Percentiles rank a stretch among this genome's conserved stretches.
phyloP scores from a whole-genome alignment of 306 rosid genomes.

The Sindora glabra region DNA sequence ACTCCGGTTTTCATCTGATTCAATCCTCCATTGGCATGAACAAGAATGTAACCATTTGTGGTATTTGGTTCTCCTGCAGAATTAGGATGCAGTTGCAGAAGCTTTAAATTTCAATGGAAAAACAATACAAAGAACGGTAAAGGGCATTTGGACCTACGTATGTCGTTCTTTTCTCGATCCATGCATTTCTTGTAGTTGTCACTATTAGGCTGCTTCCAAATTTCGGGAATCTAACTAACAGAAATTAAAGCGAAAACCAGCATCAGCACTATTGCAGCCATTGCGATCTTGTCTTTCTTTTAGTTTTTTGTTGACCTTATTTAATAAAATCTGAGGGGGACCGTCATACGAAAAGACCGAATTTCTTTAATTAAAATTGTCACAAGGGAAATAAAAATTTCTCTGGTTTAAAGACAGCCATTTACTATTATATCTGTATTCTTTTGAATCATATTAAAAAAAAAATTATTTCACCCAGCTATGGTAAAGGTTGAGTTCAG shows the following conservation, averaged over 20 bases:
- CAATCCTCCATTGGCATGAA: constrained; percentile 62
- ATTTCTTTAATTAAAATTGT: no score
- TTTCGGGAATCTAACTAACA: constrained; percentile 43
- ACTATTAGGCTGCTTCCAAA: constrained; percentile 50
- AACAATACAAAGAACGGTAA: not conserved
- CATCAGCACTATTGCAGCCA: no score
- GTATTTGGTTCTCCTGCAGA: constrained; percentile 19
- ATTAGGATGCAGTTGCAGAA: constrained; percentile 6
- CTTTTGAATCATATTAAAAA: no score
- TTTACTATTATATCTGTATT: no score
- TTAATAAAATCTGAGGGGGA: no score
- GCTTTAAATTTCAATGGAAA: not conserved
- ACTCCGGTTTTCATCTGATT: constrained; percentile 81
- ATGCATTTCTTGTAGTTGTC: constrained; percentile 35
- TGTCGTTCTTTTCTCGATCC: constrained; percentile 7
- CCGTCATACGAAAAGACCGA: no score
- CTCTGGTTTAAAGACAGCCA: no score
- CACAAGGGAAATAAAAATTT: no score
- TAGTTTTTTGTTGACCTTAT: not conserved
- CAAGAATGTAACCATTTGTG: constrained; percentile 53
- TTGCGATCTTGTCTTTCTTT: no score
- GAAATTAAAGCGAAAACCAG: constrained; percentile 21
- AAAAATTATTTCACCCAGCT: no score
- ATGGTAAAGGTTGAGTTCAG: no score
- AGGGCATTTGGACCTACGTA: constrained; percentile 19